A percentile compares a stretch with the other conserved stretches of the same genome.
phyloP scores from a whole-genome alignment of 371 early-diverging fungal species.

The Actinomortierella wolfii region DNA sequence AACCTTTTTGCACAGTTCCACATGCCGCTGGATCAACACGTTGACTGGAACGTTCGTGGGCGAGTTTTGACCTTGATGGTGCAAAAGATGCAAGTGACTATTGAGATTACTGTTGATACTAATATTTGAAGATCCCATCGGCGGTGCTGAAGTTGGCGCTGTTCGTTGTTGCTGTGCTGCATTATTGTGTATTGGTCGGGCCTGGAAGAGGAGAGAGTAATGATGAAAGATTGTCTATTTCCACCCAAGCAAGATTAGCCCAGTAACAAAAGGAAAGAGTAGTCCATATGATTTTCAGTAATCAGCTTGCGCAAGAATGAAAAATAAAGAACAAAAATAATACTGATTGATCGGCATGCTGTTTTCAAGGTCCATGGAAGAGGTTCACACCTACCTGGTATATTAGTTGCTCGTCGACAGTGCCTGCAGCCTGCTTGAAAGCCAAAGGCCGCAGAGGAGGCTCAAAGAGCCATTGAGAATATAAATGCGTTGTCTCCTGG shows the following conservation, averaged over 20 bases:
- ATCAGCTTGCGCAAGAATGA: no score
- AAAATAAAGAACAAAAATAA: no score
- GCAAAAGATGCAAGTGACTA: constrained; percentile 14
- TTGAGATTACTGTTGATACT: constrained; percentile 7
- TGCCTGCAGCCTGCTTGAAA: constrained; percentile 49
- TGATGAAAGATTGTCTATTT: constrained; percentile 77
- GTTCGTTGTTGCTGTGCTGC: neutral
- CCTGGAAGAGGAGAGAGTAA: constrained; percentile 74
- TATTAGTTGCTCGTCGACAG: constrained; percentile 54
- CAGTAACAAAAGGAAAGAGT: no score
- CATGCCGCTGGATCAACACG: constrained; percentile 58
- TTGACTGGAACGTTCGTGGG: constrained; percentile 44
- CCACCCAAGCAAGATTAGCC: neutral
- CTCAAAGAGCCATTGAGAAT: constrained; percentile 81
- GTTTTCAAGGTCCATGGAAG: no score
- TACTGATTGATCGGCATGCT: no score
- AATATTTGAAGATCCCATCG: constrained; percentile 7
- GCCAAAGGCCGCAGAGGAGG: constrained; percentile 62
- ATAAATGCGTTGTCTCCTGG: constrained; percentile 66
- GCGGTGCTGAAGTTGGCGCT: constrained; percentile 26
- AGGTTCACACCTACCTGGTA: constrained; percentile 64
- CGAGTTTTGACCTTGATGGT: constrained; percentile 9
- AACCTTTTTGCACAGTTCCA: constrained; percentile 77
- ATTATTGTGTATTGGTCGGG: constrained; percentile 39
- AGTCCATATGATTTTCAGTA: no score